Conservation (phyloP, 371 early-diverging fungal species). For the Syncephalastrum monosporum region DNA sequence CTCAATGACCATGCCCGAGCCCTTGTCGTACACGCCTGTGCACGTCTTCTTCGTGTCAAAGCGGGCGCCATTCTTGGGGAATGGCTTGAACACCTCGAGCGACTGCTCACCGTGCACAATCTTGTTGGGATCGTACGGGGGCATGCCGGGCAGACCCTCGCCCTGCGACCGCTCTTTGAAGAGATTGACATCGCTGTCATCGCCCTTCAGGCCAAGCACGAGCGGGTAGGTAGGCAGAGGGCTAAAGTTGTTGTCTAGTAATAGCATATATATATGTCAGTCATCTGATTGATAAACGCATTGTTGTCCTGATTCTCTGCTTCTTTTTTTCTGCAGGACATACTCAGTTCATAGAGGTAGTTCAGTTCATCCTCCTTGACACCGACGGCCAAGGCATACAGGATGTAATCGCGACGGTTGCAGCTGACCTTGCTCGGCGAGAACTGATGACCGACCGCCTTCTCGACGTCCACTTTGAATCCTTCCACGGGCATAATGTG, state of each 20-base stretch:
- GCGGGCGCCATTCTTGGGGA: constrained; percentile 59
- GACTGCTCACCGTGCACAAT: constrained; percentile 76
- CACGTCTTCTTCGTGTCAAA: constrained; percentile 45
- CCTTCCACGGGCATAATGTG: constrained; percentile 11
- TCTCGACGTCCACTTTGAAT: constrained; percentile 43
- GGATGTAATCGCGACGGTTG: constrained; percentile 66
- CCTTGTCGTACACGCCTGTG: constrained; percentile 56
- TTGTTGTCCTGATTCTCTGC: not conserved
- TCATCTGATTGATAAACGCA: not conserved
- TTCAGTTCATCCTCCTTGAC: constrained; percentile 55
- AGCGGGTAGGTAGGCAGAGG: constrained; percentile 75
- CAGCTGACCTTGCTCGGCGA: constrained; percentile 44
- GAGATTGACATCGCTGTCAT: constrained; percentile 58
- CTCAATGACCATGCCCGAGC: constrained; percentile 72
- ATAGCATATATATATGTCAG: not conserved
- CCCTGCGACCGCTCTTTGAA: constrained; percentile 42
- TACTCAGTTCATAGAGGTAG: constrained; percentile 68
- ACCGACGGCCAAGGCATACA: constrained; percentile 72
- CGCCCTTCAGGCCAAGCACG: constrained; percentile 55
- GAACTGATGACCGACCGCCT: constrained; percentile 51
- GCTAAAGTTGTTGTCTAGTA: constrained; percentile 53
- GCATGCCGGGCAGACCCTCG: constrained; percentile 56
- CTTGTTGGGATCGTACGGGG: constrained; percentile 63
- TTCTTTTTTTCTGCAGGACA: constrained; percentile 1
- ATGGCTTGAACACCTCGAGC: constrained; percentile 55